Conservation (phyloP, 1,284 basidiomycete genomes). For the Rhizoctonia solani region DNA sequence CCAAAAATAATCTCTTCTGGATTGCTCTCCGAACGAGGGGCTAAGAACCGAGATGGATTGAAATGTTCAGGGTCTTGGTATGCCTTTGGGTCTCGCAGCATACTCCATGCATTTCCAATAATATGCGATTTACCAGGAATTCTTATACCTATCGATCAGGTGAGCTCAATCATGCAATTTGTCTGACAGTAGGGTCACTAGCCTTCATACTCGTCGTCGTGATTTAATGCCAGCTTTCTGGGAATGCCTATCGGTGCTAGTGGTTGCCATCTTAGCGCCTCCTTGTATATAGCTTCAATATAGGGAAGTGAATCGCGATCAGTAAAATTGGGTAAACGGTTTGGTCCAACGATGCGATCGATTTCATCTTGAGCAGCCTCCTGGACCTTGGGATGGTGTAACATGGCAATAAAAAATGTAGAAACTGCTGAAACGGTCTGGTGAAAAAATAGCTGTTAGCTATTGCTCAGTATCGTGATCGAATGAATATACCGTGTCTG, state of each 20-base stretch:
- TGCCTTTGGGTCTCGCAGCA: constrained; percentile 8
- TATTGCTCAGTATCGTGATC: neutral
- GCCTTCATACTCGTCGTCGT: constrained; percentile 17
- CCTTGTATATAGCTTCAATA: constrained; percentile 33
- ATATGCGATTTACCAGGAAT: neutral
- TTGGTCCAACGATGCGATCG: constrained; percentile 21
- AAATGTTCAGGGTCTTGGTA: constrained; percentile 11
- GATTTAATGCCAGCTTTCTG: neutral
- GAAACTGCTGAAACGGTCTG: constrained; percentile 28
- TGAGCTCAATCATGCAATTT: neutral
- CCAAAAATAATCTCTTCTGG: constrained; percentile 18
- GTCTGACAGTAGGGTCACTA: neutral
- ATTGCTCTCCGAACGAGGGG: neutral
- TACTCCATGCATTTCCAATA: constrained; percentile 4
- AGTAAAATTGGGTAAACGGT: constrained; percentile 22
- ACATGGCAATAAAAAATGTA: constrained; percentile 33
- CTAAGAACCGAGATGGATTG: neutral
- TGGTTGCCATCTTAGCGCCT: constrained; percentile 35
- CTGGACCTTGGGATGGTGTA: constrained; percentile 32
- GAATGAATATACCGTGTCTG: constrained; percentile 12
- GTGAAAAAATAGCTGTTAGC: neutral
- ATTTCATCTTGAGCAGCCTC: constrained; percentile 20
- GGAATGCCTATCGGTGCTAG: constrained; percentile 36
- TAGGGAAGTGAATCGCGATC: constrained; percentile 32
- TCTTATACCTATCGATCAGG: neutral